Percentiles rank a stretch among this genome's conserved stretches.
These are phyloP conservation scores for Fomitopsis pulvina DNA, from an alignment of 768 basidiomycete genomes.

Conservation along the genomic window DNA sequence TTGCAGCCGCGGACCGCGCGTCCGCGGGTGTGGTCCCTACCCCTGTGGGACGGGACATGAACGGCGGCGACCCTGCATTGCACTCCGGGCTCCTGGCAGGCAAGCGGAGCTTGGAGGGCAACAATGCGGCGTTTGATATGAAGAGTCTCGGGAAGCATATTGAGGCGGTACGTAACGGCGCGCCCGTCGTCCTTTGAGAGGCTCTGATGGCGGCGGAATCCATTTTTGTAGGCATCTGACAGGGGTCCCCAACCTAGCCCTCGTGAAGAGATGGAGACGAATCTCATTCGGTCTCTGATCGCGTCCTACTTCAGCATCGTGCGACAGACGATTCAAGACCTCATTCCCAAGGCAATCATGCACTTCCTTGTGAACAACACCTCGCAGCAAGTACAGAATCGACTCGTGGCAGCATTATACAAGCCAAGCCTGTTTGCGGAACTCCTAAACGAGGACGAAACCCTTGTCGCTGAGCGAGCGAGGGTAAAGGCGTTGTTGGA, in stretches of 20 bases:
- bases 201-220: background rate
- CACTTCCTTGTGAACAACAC: constrained; percentile 95
- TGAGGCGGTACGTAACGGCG: constrained; percentile 70
- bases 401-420: constrained; percentile 90
- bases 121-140: constrained; percentile 93
- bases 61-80: constrained; percentile 42
- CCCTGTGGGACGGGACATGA: constrained; percentile 58
- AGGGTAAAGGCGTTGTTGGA: constrained; percentile 92
- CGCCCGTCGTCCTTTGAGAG: background rate
- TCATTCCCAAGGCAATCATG: constrained; percentile 98
- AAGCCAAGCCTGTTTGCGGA: constrained; percentile 91
- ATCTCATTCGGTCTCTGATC: constrained; percentile 90
- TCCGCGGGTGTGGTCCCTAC: constrained; percentile 30
- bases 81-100: constrained; percentile 61
- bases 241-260: constrained; percentile 60
- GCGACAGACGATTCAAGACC: constrained; percentile 93
- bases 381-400: constrained; percentile 94
- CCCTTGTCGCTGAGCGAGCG: constrained; percentile 86
- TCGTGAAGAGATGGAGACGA: constrained; percentile 96
- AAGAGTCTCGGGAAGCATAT: constrained; percentile 97
- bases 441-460: constrained; percentile 92
- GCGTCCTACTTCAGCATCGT: constrained; percentile 94
- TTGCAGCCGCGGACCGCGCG: constrained; percentile 41
- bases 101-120: constrained; percentile 63
- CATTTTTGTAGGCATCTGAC: constrained; percentile 38